phyloP scores from a whole-genome alignment of 2,329 filamentous ascomycete species.

The Fusarium goolgardi region DNA sequence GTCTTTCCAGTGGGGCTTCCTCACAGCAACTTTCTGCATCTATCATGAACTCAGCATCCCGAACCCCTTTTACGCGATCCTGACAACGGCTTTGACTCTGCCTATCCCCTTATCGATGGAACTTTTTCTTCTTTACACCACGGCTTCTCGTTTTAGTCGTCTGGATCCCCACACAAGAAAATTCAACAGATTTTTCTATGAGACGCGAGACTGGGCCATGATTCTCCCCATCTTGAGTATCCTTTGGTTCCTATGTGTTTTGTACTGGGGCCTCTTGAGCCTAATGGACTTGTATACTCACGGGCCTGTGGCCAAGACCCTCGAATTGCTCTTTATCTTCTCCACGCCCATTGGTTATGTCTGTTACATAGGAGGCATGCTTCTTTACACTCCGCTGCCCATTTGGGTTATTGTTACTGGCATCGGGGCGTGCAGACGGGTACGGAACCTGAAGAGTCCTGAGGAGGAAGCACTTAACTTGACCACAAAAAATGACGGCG shows the following conservation, averaged over 20 bases:
- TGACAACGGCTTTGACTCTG: background rate
- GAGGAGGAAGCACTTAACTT: conserved; percentile 24
- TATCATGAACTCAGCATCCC: conserved; percentile 1
- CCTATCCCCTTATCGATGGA: conserved; percentile 26
- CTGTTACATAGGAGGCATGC: conserved; percentile 2
- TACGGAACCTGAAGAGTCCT: conserved; percentile 15
- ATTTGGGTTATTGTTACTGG: conserved; percentile 35
- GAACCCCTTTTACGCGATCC: conserved; percentile 1
- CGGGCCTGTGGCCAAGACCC: conserved; percentile 4
- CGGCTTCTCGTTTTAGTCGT: conserved; percentile 27
- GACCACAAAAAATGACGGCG: conserved; percentile 16
- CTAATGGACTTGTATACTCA: conserved; percentile 16
- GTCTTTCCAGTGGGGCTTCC: conserved; percentile 24
- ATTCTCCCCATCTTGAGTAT: conserved; percentile 31
- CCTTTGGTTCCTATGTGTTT: conserved; percentile 27
- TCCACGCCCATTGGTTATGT: conserved; percentile 2
- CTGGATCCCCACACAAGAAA: background rate
- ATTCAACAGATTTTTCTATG: conserved; percentile 34
- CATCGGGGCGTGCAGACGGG: conserved; percentile 25
- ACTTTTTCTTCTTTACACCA: conserved; percentile 42
- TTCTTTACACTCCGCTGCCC: conserved; percentile 14
- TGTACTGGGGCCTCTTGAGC: conserved; percentile 5
- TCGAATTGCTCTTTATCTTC: conserved; percentile 6
- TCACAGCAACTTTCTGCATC: background rate
- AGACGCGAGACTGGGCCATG: conserved; percentile 33